Base-by-base conservation (phyloP, 1,284 basidiomycete species). In the Violaceomyces palustris region DNA sequence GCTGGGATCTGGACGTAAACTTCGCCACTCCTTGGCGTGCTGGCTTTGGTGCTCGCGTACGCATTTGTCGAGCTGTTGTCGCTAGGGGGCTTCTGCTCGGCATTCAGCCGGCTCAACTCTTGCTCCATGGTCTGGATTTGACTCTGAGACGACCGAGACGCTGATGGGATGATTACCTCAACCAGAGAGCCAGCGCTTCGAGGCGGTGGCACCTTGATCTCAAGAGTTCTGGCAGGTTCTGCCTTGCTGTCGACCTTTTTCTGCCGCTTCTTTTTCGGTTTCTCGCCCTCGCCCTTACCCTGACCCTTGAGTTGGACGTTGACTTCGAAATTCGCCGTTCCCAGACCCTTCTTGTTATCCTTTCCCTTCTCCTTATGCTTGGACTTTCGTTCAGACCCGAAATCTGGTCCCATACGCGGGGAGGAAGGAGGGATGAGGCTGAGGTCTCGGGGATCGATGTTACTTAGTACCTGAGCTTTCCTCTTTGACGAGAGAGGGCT, bases 271-370 rank as follows among this genome's bases (percentile, higher is more conserved):
- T 41, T 39, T 27, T 29, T 49, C 19, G n/a, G n/a, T n/a, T n/a
- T n/a, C n/a, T n/a, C n/a, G n/a, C n/a, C n/a, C n/a, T n/a, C n/a
- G n/a, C n/a, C n/a, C n/a, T n/a, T n/a, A n/a, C n/a, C n/a, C n/a
- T n/a, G n/a, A n/a, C n/a, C n/a, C n/a, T n/a, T n/a, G n/a, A n/a
- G n/a, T n/a, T n/a, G n/a, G n/a, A n/a, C n/a, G n/a, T n/a, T n/a
- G n/a, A n/a, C n/a, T n/a, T n/a, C n/a, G n/a, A n/a, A n/a, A n/a
- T n/a, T n/a, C n/a, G n/a, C n/a, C n/a, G n/a, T n/a, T n/a, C n/a
- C n/a, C n/a, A n/a, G n/a, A n/a, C 32, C 36, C 42, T 52, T 50
- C 38, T 47, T 57, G 33, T 45, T 51, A 19, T 45, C 49, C 18
- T 49, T 48, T 17, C 10, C 12, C 2, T 36, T 27, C n/a, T 30